Evolutionary conservation across 768 basidiomycete species (phyloP).

Genomic region (Podaxis pistillaris): DNA sequence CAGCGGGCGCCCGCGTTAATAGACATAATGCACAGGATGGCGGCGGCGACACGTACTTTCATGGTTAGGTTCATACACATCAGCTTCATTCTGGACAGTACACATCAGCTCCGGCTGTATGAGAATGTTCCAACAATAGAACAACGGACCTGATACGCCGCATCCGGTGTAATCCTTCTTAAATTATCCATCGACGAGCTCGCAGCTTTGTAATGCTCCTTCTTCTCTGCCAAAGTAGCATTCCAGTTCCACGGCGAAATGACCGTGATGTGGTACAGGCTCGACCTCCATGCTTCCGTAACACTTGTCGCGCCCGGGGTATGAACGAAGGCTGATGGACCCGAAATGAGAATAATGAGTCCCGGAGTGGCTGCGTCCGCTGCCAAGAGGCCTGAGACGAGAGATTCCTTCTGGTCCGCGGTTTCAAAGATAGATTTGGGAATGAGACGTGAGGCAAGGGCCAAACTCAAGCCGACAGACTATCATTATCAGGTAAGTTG

Average conservation of each 20-base stretch:
- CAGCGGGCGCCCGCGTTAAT: neutral
- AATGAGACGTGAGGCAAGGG: conserved; percentile 45
- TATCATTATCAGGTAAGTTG: conserved; percentile 15
- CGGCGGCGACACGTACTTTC: conserved; percentile 27
- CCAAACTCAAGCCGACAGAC: conserved; percentile 38
- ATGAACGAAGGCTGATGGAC: conserved; percentile 33
- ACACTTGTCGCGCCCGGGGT: conserved; percentile 39
- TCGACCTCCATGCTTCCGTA: conserved; percentile 42
- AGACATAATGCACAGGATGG: neutral
- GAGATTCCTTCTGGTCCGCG: conserved; percentile 23
- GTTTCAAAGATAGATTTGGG: conserved; percentile 37
- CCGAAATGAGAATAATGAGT: conserved; percentile 40
- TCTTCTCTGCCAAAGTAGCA: conserved; percentile 36
- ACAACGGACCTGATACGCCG: conserved; percentile 41
- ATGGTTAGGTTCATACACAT: conserved; percentile 45
- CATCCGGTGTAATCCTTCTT: conserved; percentile 40
- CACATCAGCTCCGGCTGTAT: neutral
- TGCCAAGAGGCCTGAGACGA: conserved; percentile 36
- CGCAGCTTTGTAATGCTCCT: conserved; percentile 28
- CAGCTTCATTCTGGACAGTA: conserved; percentile 41
- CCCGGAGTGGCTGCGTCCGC: conserved; percentile 36
- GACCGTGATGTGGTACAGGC: conserved; percentile 45
- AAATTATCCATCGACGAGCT: conserved; percentile 39
- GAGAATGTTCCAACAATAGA: neutral
- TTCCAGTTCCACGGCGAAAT: conserved; percentile 46